Percentiles rank a stretch among this genome's conserved stretches.
phyloP scores from a whole-genome alignment of 257 asterid genomes.

The Orobanche coerulescens region DNA sequence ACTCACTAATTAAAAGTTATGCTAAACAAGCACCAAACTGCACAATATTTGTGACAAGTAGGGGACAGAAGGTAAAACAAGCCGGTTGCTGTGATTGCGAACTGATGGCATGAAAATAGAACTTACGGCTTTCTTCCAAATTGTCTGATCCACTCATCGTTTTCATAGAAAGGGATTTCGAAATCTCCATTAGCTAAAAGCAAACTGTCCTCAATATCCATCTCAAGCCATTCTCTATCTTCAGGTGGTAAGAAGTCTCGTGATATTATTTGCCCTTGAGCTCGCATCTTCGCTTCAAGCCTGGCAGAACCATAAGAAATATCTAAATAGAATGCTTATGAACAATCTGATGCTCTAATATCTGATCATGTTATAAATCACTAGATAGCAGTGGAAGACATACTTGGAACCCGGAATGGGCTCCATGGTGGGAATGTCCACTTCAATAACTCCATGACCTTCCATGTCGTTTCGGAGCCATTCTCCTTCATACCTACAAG shows the following conservation, averaged over 20 bases:
- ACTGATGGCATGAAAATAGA: conserved; percentile 20
- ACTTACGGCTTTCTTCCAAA: conserved; percentile 88
- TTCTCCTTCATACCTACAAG: conserved; percentile 86
- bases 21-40: conserved; percentile 11
- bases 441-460: conserved; percentile 99
- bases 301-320: conserved; percentile 29
- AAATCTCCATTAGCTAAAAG: conserved; percentile 40
- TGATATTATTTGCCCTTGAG: conserved; percentile 70
- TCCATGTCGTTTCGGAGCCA: conserved; percentile 96
- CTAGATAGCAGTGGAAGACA: conserved; percentile 19
- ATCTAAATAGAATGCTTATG: conserved; percentile 11
- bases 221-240: conserved; percentile 94
- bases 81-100: not conserved
- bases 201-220: conserved; percentile 87
- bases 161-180: conserved; percentile 86
- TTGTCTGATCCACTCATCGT: conserved; percentile 57
- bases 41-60: not conserved
- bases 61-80: not conserved
- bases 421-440: conserved; percentile 69
- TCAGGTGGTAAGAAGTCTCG: conserved; percentile 92
- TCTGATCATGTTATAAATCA: not conserved
- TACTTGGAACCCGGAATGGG: conserved; percentile 97
- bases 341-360: conserved; percentile 14
- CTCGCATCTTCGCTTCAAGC: conserved; percentile 92
- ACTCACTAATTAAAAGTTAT: not conserved